These are phyloP conservation scores for Ganoderma meredithae DNA, from an alignment of 1,284 basidiomycete genomes.

Conservation along the genomic window DNA sequence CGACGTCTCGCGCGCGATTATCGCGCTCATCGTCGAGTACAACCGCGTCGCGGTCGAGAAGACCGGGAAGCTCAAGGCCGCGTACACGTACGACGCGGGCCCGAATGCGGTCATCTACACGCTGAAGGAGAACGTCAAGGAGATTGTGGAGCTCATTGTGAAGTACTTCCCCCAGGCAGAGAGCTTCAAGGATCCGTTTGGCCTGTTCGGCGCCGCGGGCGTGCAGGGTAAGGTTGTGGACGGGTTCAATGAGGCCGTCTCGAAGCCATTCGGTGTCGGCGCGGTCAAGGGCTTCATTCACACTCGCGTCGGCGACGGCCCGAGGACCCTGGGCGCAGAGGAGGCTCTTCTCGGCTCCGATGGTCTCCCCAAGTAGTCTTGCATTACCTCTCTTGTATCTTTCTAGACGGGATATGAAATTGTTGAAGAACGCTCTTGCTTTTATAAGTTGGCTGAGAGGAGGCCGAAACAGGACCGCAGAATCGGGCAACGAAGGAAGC, in stretches of 20 bases:
- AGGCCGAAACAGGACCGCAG: background rate
- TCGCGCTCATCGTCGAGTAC: conserved; percentile 89
- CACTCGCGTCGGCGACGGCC: conserved; percentile 91
- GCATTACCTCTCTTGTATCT: background rate
- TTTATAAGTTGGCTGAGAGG: background rate
- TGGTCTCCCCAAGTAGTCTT: conserved; percentile 60
- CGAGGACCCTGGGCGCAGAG: conserved; percentile 65
- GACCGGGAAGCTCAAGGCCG: conserved; percentile 79
- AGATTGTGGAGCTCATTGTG: conserved; percentile 79
- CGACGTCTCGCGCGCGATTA: conserved; percentile 90
- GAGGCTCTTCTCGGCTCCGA: conserved; percentile 63
- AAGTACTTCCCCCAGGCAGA: conserved; percentile 86
- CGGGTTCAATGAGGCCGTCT: conserved; percentile 84
- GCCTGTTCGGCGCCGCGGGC: conserved; percentile 56
- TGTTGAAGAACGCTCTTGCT: background rate
- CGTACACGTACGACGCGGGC: conserved; percentile 98
- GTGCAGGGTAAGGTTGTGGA: conserved; percentile 57
- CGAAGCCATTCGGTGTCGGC: conserved; percentile 75
- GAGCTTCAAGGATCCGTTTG: conserved; percentile 80
- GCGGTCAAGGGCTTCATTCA: conserved; percentile 91
- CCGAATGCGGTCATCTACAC: conserved; percentile 99
- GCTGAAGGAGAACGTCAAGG: conserved; percentile 76
- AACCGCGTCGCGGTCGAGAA: conserved; percentile 81
- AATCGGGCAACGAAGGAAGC: too few species aligned
- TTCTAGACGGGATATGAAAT: background rate